Conservation (phyloP, 1,284 basidiomycete species). For the Microbotryum intermedium region DNA sequence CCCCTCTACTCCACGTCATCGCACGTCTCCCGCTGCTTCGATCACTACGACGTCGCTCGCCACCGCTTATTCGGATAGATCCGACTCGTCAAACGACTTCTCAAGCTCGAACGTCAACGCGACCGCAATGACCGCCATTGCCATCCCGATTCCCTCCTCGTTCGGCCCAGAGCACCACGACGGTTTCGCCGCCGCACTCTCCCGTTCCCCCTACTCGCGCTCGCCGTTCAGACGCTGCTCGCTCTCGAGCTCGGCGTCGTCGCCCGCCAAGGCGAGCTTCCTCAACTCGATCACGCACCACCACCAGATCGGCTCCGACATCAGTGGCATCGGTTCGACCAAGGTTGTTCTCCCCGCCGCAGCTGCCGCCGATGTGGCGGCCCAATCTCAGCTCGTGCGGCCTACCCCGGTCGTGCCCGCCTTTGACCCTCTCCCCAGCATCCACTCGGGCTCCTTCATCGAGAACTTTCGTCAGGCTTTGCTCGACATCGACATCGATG, state of each 20-base stretch:
- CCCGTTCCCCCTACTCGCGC: conserved; percentile 13
- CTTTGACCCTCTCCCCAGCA: conserved; percentile 4
- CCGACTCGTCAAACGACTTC: background rate
- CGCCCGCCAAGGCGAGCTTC: background rate
- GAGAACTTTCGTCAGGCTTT: conserved; percentile 29
- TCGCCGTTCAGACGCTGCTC: conserved; percentile 7
- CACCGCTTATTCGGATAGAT: too few relatives aligned
- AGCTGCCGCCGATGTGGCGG: background rate
- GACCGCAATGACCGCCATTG: conserved; percentile 24
- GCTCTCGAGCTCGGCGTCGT: background rate
- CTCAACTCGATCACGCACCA: conserved; percentile 2
- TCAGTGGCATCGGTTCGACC: background rate
- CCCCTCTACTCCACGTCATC: background rate
- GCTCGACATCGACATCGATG: conserved; percentile 38
- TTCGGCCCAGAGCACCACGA: conserved; percentile 7
- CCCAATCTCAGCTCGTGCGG: conserved; percentile 1
- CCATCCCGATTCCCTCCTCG: conserved; percentile 18
- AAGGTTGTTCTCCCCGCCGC: background rate
- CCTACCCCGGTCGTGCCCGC: conserved; percentile 6
- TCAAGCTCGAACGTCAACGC: background rate
- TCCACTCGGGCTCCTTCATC: conserved; percentile 27
- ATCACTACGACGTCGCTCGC: background rate
- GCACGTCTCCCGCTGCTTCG: background rate
- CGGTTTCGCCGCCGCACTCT: conserved; percentile 12
- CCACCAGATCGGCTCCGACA: background rate